Evolutionary conservation across 768 basidiomycete genomes (phyloP).

Genomic region (Mycena crocata): DNA sequence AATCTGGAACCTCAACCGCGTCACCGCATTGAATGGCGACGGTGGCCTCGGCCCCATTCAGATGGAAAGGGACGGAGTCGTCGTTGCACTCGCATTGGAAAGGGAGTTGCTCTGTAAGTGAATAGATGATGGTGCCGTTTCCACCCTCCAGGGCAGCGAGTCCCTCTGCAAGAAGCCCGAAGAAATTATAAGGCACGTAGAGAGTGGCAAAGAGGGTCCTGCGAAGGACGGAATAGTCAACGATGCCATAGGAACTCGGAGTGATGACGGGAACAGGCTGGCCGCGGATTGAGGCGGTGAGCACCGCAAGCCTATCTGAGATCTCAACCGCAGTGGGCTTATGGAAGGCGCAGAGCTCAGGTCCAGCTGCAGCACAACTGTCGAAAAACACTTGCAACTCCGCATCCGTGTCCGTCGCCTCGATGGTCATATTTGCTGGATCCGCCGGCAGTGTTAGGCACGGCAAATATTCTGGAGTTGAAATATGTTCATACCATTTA

Average conservation of each 20-base stretch:
- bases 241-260: conserved; percentile 35
- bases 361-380: conserved; percentile 37
- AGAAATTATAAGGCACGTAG: conserved; percentile 36
- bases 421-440: conserved; percentile 36
- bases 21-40: conserved; percentile 36
- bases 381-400: conserved; percentile 38
- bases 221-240: conserved; percentile 38
- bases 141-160: conserved; percentile 43
- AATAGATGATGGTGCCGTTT: conserved; percentile 36
- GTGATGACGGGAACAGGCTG: conserved; percentile 37
- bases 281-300: conserved; percentile 30
- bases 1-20: conserved; percentile 29
- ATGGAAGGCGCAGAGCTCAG: conserved; percentile 38
- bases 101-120: not conserved
- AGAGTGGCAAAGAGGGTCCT: conserved; percentile 35
- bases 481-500: no score
- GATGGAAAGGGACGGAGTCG: conserved; percentile 4
- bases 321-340: conserved; percentile 33
- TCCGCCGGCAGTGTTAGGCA: no score
- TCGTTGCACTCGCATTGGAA: conserved; percentile 17
- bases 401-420: conserved; percentile 38
- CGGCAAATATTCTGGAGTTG: no score
- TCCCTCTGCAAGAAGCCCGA: conserved; percentile 29
- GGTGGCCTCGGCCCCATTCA: not conserved
- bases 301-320: conserved; percentile 27